These are phyloP conservation scores for Solanum rostratum DNA, from an alignment of 257 asterid genomes.

Conservation along the genomic window DNA sequence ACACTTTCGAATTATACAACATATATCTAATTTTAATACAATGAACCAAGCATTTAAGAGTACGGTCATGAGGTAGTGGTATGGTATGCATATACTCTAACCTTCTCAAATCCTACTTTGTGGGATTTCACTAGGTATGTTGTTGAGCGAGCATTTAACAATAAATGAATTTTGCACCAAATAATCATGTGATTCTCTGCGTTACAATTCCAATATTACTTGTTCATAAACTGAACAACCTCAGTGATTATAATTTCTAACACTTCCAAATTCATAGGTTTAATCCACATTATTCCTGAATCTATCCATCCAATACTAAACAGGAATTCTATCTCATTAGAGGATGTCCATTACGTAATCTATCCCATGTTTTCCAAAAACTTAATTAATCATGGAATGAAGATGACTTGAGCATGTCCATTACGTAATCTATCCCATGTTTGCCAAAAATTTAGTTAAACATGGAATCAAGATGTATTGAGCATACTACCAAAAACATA, in stretches of 20 bases:
- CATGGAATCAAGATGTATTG: neutral
- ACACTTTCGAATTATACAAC: neutral
- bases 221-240: neutral
- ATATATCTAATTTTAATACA: neutral
- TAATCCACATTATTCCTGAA: neutral
- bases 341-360: neutral
- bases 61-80: neutral
- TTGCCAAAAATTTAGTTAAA: neutral
- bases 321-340: neutral
- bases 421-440: neutral
- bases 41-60: neutral
- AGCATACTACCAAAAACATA: neutral
- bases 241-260: neutral
- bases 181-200: neutral
- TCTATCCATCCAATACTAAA: neutral
- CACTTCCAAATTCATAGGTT: neutral
- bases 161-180: neutral
- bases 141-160: neutral
- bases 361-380: neutral
- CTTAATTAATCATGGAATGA: neutral
- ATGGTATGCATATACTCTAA: no score
- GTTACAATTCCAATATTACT: neutral
- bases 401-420: neutral
- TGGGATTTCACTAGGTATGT: no score
- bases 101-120: no score